A percentile compares a stretch with the other conserved stretches of the same genome.
Evolutionary conservation across 2,329 filamentous ascomycete species (phyloP).

Genomic region (Cytospora leucostoma): DNA sequence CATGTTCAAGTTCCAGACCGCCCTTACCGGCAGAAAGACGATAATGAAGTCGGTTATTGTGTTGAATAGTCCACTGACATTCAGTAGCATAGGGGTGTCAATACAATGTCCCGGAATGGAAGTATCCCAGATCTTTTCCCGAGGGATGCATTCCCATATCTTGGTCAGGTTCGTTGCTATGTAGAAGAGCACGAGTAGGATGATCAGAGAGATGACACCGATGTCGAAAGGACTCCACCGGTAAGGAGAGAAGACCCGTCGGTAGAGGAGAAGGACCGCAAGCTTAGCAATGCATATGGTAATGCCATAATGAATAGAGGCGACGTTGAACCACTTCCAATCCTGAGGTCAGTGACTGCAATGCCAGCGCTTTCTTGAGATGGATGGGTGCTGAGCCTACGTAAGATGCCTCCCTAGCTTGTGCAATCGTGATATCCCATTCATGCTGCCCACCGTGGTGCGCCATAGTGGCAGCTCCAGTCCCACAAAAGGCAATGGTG

Average conservation of each 20-base stretch:
- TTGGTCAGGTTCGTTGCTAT: slow-evolving; percentile 9
- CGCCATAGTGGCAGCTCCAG: no score
- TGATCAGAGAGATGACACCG: neutral
- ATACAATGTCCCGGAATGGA: slow-evolving; percentile 1
- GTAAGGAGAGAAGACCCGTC: slow-evolving; percentile 1
- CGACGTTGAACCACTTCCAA: slow-evolving; percentile 10
- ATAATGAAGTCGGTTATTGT: slow-evolving; percentile 5
- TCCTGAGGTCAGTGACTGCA: neutral
- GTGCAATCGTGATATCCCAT: no score
- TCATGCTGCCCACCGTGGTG: no score
- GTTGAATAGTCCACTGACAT: slow-evolving; percentile 12
- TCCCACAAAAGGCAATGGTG: no score
- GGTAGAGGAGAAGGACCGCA: slow-evolving; percentile 7
- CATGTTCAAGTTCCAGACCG: slow-evolving; percentile 13
- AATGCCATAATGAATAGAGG: slow-evolving; percentile 15
- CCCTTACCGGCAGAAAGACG: slow-evolving; percentile 3
- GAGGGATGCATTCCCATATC: slow-evolving; percentile 10
- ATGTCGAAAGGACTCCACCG: slow-evolving; percentile 5
- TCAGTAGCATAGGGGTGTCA: slow-evolving; percentile 5
- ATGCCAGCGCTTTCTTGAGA: no score
- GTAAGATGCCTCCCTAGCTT: no score
- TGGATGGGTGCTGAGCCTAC: neutral
- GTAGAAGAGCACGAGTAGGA: slow-evolving; percentile 12
- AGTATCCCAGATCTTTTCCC: slow-evolving; percentile 1
- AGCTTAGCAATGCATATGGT: slow-evolving; percentile 13